Conservation (phyloP, 148 eudicot genomes). For the Selenicereus undatus region DNA sequence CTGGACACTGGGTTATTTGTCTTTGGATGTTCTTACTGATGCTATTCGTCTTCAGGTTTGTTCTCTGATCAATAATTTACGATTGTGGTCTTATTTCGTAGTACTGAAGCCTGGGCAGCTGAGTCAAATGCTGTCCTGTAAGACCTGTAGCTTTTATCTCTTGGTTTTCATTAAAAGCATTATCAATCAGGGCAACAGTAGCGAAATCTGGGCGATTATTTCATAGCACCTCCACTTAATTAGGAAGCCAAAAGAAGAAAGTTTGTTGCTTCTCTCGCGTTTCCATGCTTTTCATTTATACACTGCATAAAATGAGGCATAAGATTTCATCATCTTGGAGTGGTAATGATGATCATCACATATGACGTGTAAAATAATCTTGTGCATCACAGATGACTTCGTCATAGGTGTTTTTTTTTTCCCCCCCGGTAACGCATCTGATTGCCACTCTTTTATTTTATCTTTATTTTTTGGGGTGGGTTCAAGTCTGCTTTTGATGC, state of each 20-base stretch:
- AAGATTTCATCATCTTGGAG: background rate
- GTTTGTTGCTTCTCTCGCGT: background rate
- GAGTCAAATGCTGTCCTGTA: background rate
- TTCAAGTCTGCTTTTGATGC: background rate
- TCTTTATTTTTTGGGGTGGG: background rate
- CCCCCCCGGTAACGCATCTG: background rate
- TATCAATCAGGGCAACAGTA: background rate
- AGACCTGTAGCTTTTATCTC: background rate
- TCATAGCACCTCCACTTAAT: background rate
- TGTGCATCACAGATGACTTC: background rate
- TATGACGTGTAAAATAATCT: background rate
- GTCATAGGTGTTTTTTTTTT: too few species aligned
- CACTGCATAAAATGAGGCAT: background rate
- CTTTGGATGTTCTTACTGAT: conserved; percentile 54
- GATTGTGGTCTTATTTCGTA: background rate
- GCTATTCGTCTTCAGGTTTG: conserved; percentile 67
- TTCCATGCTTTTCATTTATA: background rate
- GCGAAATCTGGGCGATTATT: background rate
- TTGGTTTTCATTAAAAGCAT: background rate
- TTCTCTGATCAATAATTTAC: background rate
- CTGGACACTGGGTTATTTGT: conserved; percentile 25
- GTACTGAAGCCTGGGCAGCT: background rate
- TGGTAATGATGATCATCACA: background rate
- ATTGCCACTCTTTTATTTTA: background rate
- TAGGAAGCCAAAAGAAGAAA: background rate